A percentile compares a stretch with the other conserved stretches of the same genome.
These are phyloP conservation scores for Pisolithus albus DNA, from an alignment of 768 basidiomycete genomes.

Conservation along the genomic window DNA sequence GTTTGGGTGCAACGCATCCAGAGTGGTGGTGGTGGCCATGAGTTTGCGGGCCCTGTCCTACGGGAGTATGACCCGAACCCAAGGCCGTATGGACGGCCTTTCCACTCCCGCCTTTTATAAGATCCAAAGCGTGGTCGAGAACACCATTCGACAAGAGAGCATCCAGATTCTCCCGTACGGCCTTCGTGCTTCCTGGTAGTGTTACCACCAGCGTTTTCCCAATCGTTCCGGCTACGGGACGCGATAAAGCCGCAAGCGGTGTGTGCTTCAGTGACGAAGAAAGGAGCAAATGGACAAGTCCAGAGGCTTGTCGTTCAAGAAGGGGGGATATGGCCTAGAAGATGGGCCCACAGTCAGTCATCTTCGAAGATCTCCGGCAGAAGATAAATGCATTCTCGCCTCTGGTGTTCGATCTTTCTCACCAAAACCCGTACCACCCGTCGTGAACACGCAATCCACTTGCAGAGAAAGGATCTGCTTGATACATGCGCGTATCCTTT, in stretches of 20 bases:
- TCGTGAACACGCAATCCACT: slow-evolving; percentile 74
- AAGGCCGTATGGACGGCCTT: slow-evolving; percentile 48
- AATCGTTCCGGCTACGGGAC: slow-evolving; percentile 75
- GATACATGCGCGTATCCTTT: slow-evolving; percentile 43
- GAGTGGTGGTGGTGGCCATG: slow-evolving; percentile 33
- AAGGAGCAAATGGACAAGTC: slow-evolving; percentile 69
- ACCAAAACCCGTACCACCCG: slow-evolving; percentile 86
- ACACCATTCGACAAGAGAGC: slow-evolving; percentile 53
- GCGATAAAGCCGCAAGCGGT: slow-evolving; percentile 72
- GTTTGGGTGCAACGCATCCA: slow-evolving; percentile 42
- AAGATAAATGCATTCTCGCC: slow-evolving; percentile 31
- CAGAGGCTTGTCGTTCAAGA: slow-evolving; percentile 61
- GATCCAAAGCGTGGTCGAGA: slow-evolving; percentile 63
- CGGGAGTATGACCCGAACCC: slow-evolving; percentile 26
- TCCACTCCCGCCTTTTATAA: slow-evolving; percentile 64
- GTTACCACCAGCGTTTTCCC: slow-evolving; percentile 65
- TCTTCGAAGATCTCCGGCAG: not conserved
- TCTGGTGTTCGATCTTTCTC: slow-evolving; percentile 78
- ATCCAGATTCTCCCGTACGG: slow-evolving; percentile 71
- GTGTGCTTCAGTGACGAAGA: slow-evolving; percentile 66
- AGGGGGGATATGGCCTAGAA: slow-evolving; percentile 52
- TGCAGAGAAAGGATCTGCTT: slow-evolving; percentile 35
- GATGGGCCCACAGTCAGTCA: not conserved
- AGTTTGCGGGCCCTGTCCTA: slow-evolving; percentile 11
- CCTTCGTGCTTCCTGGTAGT: slow-evolving; percentile 81